Percentiles rank a stretch among this genome's conserved stretches.
Evolutionary conservation across 1,284 basidiomycete species (phyloP).

Genomic region (Dichomitus squalens): DNA sequence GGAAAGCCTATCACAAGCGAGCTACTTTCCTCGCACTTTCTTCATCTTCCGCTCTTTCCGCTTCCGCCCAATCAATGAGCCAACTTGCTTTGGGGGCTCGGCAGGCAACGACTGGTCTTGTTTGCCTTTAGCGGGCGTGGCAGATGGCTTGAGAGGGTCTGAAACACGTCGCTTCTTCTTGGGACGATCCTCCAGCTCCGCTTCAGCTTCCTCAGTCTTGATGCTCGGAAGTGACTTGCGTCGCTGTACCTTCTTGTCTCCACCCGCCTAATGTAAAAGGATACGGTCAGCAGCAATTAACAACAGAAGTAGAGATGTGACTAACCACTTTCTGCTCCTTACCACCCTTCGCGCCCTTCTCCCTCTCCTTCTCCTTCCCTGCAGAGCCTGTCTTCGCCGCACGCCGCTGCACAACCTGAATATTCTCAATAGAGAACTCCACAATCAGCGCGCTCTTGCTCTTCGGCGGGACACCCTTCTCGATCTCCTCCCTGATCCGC

Average conservation of each 20-base stretch:
- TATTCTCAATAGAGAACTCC: slow-evolving; percentile 94
- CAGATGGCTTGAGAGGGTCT: slow-evolving; percentile 18
- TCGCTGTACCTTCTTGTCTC: slow-evolving; percentile 22
- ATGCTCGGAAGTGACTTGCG: slow-evolving; percentile 20
- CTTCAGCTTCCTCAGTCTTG: slow-evolving; percentile 26
- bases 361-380: slow-evolving; percentile 2
- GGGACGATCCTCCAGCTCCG: slow-evolving; percentile 22
- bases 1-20: no score
- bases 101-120: slow-evolving; percentile 8
- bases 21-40: slow-evolving; percentile 19
- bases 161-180: slow-evolving; percentile 34
- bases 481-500: slow-evolving; percentile 63
- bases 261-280: slow-evolving; percentile 16
- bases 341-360: slow-evolving; percentile 4
- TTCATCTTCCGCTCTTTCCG: slow-evolving; percentile 36
- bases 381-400: slow-evolving; percentile 39
- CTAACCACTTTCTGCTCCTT: slow-evolving; percentile 31
- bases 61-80: slow-evolving; percentile 38
- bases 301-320: background rate
- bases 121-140: slow-evolving; percentile 11
- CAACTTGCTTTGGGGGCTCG: slow-evolving; percentile 23
- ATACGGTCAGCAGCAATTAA: slow-evolving; percentile 3
- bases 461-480: slow-evolving; percentile 46
- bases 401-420: slow-evolving; percentile 81
- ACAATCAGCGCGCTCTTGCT: slow-evolving; percentile 73